These are phyloP conservation scores for Candida germanica DNA, from an alignment of 805 yeast species.

Conservation along the genomic window DNA sequence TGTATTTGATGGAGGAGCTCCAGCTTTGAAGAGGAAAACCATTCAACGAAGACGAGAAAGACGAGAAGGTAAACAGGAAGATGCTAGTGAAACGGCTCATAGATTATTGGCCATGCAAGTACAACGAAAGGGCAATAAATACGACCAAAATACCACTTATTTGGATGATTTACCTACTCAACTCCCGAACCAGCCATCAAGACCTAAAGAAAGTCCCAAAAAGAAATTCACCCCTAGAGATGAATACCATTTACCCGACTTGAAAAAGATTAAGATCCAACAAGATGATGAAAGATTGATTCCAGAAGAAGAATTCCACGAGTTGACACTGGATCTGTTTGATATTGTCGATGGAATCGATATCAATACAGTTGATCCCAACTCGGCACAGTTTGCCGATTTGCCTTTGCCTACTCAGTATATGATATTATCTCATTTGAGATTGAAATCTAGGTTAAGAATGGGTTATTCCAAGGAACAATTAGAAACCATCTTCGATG, in stretches of 20 bases:
- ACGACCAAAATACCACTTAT: constrained; percentile 14
- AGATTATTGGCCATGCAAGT: constrained; percentile 76
- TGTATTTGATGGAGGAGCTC: constrained; percentile 96
- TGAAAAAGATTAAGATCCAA: constrained; percentile 52
- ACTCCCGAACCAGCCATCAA: constrained; percentile 2
- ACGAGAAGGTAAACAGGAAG: constrained; percentile 70
- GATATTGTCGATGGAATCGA: constrained; percentile 66
- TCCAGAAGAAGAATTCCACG: constrained; percentile 68
- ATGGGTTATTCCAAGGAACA: constrained; percentile 96
- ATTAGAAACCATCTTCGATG: constrained; percentile 73
- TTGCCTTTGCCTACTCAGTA: constrained; percentile 87
- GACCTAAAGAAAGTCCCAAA: constrained; percentile 1
- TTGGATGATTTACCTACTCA: constrained; percentile 18
- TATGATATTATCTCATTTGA: constrained; percentile 75
- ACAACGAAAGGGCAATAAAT: constrained; percentile 49
- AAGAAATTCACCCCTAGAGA: constrained; percentile 54
- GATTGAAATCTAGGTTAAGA: constrained; percentile 83
- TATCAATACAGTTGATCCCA: constrained; percentile 75
- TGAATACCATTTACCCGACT: constrained; percentile 80
- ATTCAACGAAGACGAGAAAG: constrained; percentile 69
- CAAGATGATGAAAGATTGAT: constrained; percentile 69
- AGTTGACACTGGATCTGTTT: constrained; percentile 48
- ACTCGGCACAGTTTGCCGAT: constrained; percentile 68
- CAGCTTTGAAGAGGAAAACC: constrained; percentile 74
- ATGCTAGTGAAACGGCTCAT: constrained; percentile 72